Percentiles rank a stretch among this genome's conserved stretches.
Evolutionary conservation across 345 rosid genomes (phyloP).

Genomic region (Toxicodendron radicans): DNA sequence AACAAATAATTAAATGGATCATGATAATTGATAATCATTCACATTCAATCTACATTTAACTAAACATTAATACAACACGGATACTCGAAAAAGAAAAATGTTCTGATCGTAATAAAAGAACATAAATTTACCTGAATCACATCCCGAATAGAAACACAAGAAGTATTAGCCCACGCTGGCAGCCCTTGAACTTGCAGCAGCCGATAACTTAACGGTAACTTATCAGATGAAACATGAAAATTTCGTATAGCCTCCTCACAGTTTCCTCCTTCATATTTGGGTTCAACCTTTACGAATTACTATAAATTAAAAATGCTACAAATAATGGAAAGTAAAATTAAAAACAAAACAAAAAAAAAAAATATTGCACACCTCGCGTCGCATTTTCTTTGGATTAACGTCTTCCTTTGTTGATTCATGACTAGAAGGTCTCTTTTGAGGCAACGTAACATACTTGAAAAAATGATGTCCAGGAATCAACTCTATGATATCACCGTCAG

Average conservation of each 20-base stretch:
- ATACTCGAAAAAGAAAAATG: not conserved
- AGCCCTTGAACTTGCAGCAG: constrained; percentile 70
- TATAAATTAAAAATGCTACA: too few relatives aligned
- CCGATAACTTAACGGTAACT: constrained; percentile 55
- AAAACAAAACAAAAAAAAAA: not conserved
- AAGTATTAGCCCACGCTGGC: constrained; percentile 89
- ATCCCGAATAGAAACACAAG: constrained; percentile 79
- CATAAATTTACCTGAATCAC: constrained; percentile 61
- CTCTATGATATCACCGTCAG: constrained; percentile 66
- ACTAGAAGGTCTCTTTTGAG: constrained; percentile 33
- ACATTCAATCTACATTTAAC: too few relatives aligned
- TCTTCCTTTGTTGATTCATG: constrained; percentile 21
- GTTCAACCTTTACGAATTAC: constrained; percentile 33
- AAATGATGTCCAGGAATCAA: constrained; percentile 80
- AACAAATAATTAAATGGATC: constrained; percentile 10
- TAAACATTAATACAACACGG: not conserved
- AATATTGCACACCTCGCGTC: constrained; percentile 29
- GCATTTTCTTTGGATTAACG: constrained; percentile 45
- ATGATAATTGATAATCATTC: too few relatives aligned
- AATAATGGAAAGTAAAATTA: too few relatives aligned
- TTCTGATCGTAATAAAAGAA: not conserved
- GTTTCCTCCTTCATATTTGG: constrained; percentile 3
- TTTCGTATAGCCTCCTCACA: constrained; percentile 51
- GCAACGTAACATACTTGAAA: constrained; percentile 48
- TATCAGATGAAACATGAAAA: constrained; percentile 45